These are phyloP conservation scores for Saxophila tyrrhenica DNA, from an alignment of 495 filamentous ascomycete species.

Conservation along the genomic window DNA sequence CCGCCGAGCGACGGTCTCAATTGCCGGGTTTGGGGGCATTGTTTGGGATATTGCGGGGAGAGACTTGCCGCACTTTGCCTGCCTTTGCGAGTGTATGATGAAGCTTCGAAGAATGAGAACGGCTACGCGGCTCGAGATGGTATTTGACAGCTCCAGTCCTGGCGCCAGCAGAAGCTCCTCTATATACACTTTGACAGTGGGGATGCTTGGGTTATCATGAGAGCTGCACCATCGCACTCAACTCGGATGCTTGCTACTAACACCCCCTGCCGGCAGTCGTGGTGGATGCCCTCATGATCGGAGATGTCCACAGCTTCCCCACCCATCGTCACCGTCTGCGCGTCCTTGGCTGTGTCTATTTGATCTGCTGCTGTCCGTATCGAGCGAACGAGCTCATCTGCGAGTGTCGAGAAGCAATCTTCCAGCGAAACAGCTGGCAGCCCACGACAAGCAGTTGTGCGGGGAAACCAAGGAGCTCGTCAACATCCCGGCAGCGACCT, in stretches of 20 bases:
- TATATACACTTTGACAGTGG: not conserved
- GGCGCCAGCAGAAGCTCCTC: not conserved
- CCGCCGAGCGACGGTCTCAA: not conserved
- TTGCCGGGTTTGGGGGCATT: not conserved
- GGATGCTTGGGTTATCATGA: not conserved
- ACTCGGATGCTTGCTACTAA: not conserved
- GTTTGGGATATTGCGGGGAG: not conserved
- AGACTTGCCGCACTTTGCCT: conserved; percentile 1
- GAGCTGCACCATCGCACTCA: not conserved
- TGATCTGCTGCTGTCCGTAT: too few relatives aligned
- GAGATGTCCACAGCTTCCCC: not conserved
- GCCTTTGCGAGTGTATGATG: not conserved
- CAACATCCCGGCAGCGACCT: not conserved
- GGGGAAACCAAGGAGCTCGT: not conserved
- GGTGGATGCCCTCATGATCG: not conserved
- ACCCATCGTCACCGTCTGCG: not conserved
- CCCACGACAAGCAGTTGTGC: not conserved
- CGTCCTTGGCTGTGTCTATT: not conserved
- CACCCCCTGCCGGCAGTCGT: not conserved
- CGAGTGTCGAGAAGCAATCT: too few relatives aligned
- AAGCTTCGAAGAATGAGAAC: not conserved
- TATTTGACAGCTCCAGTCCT: not conserved
- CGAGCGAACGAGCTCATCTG: too few relatives aligned
- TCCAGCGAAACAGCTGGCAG: too few relatives aligned
- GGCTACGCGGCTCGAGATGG: too few relatives aligned